These are phyloP conservation scores for Crithidia thermophila DNA, from an alignment of 208 protist species.

Conservation along the genomic window DNA sequence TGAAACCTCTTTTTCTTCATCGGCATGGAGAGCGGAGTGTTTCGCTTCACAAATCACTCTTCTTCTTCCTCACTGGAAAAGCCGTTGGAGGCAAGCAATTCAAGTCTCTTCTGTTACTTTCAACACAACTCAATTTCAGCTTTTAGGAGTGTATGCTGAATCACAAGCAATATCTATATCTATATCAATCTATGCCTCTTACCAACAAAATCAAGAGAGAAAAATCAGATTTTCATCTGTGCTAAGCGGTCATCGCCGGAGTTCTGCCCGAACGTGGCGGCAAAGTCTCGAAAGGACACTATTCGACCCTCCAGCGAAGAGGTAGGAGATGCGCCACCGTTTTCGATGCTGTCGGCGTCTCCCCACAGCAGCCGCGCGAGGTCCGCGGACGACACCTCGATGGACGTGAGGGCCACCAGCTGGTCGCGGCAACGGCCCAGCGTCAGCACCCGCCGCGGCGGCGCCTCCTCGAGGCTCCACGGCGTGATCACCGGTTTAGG, in stretches of 20 bases:
- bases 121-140: too few species aligned
- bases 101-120: too few species aligned
- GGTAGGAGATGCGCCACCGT: constrained; percentile 4
- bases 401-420: constrained; percentile 68
- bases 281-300: constrained; percentile 71
- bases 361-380: constrained; percentile 74
- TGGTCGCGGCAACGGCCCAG: constrained; percentile 67
- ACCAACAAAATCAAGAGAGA: background rate
- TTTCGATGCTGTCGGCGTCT: background rate
- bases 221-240: constrained; percentile 58
- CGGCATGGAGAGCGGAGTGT: too few species aligned
- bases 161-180: too few species aligned
- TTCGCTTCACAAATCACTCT: too few species aligned
- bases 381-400: constrained; percentile 50
- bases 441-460: constrained; percentile 43
- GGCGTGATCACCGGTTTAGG: constrained; percentile 25
- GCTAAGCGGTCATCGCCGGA: constrained; percentile 39
- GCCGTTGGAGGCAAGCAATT: too few species aligned
- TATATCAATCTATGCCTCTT: too few species aligned
- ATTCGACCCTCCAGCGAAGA: constrained; percentile 30
- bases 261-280: constrained; percentile 65
- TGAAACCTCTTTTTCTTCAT: too few species aligned
- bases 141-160: too few species aligned
- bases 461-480: constrained; percentile 54
- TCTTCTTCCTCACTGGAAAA: too few species aligned